Evolutionary conservation across 2,329 filamentous ascomycete species (phyloP), one percentile per base, ranked within the genome.

Genomic region (Ophiostoma fasciatum): DNA sequence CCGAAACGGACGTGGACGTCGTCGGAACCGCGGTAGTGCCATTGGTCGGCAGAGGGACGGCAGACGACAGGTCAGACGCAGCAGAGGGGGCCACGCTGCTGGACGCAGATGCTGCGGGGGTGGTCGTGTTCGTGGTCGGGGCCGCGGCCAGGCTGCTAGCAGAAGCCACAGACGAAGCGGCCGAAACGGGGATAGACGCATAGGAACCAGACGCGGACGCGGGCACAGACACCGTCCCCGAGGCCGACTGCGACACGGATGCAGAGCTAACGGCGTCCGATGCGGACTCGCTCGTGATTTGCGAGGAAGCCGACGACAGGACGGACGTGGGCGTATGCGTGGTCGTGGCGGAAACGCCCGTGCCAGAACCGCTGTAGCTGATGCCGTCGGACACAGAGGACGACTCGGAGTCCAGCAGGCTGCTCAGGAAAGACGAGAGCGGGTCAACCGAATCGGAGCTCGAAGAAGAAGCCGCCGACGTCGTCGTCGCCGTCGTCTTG

Each of bases 371-470:
- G 20, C 28, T n/a, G 28, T 41, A 36, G 36, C 29, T 41, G 15
- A 41, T 41, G 8, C 39, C 39, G 27, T 36, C 34, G 0, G 39
- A 33, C 28, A 41, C 17, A 21, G 37, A n/a, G n/a, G n/a, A n/a
- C n/a, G n/a, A n/a, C n/a, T 25, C 31, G 15, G 35, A 11, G 29
- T 27, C 21, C 7, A 37, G 8, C 6, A 33, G 12, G 19, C 35
- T 35, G 35, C 35, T 31, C 15, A 40, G 22, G 5, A 19, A 10
- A 15, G 35, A 31, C 13, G 28, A 15, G 12, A 29, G 26, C 18
- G 15, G 15, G 25, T 29, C 3, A 20, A n/a, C 27, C 15, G 31
- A 33, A 13, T 33, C 27, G 6, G 14, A 30, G 28, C 17, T 27
- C 34, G 13, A 22, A 22, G 5, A 5, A 3, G 34, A 35, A 23